phyloP scores from a whole-genome alignment of 805 yeast species.

The Cyberlindnera nakhonratchasimensis region DNA sequence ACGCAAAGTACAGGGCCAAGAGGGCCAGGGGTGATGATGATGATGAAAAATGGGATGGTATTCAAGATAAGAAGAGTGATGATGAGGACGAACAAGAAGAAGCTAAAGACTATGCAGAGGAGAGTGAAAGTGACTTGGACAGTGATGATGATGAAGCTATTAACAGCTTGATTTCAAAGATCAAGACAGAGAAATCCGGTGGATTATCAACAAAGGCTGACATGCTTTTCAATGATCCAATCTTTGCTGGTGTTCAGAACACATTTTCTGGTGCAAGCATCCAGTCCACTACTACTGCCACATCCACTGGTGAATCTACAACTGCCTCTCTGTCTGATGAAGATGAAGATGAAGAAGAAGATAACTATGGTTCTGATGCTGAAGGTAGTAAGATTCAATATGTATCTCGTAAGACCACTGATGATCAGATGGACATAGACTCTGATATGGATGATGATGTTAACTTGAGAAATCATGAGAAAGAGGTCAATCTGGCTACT shows the following conservation, averaged over 20 bases:
- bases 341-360: constrained; percentile 14
- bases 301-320: constrained; percentile 17
- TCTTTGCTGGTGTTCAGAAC: constrained; percentile 47
- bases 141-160: constrained; percentile 74
- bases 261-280: constrained; percentile 26
- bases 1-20: constrained; percentile 66
- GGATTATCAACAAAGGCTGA: constrained; percentile 40
- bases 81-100: constrained; percentile 32
- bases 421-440: constrained; percentile 31
- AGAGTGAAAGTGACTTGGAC: constrained; percentile 36
- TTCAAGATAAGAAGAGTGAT: constrained; percentile 45
- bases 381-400: constrained; percentile 42
- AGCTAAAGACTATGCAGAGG: constrained; percentile 43
- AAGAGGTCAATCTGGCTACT: constrained; percentile 79
- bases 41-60: constrained; percentile 79
- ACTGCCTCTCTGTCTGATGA: constrained; percentile 25
- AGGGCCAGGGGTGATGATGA: constrained; percentile 70
- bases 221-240: constrained; percentile 48
- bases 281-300: constrained; percentile 10
- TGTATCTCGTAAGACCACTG: constrained; percentile 39
- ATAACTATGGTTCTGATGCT: constrained; percentile 24
- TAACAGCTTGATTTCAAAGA: constrained; percentile 51
- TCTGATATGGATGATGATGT: constrained; percentile 52
- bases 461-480: constrained; percentile 46
- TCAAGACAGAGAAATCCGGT: constrained; percentile 43